Percentiles rank a stretch among this genome's conserved stretches.
phyloP scores from a whole-genome alignment of 768 basidiomycete genomes.

The Collybia mongolica region DNA sequence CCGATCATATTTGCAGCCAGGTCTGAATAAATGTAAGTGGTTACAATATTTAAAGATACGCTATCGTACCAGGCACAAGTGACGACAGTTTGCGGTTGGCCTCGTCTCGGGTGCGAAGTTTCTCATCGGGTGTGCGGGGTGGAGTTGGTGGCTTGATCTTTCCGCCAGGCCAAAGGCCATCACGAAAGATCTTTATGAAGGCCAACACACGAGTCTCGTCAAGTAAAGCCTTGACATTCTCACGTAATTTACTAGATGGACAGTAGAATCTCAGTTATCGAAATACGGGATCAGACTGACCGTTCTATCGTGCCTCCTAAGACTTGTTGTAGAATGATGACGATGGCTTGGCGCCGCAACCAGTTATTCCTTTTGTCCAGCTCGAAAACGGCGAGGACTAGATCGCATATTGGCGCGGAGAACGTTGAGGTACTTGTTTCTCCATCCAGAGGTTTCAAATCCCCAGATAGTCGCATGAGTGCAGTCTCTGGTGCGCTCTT shows the following conservation, averaged over 20 bases:
- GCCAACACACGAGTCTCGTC: conserved; percentile 71
- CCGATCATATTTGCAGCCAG: conserved; percentile 98
- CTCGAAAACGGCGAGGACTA: conserved; percentile 91
- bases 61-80: conserved; percentile 77
- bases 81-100: conserved; percentile 90
- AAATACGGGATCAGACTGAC: conserved; percentile 39
- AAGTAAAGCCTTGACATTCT: conserved; percentile 61
- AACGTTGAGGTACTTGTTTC: conserved; percentile 90
- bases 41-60: neutral
- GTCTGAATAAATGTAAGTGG: conserved; percentile 45
- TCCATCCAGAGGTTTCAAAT: conserved; percentile 79
- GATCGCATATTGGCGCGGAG: conserved; percentile 91
- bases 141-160: conserved; percentile 55
- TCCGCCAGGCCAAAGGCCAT: conserved; percentile 86
- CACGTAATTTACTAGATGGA: conserved; percentile 76
- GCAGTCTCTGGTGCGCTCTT: conserved; percentile 66
- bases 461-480: conserved; percentile 70
- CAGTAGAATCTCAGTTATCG: conserved; percentile 4
- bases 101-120: conserved; percentile 74
- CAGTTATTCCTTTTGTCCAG: conserved; percentile 96
- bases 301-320: conserved; percentile 95
- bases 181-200: conserved; percentile 65
- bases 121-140: conserved; percentile 82
- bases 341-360: conserved; percentile 92
- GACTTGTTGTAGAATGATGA: conserved; percentile 94